These are phyloP conservation scores for Athelia psychrophila DNA, from an alignment of 1,284 basidiomycete species.

Conservation along the genomic window DNA sequence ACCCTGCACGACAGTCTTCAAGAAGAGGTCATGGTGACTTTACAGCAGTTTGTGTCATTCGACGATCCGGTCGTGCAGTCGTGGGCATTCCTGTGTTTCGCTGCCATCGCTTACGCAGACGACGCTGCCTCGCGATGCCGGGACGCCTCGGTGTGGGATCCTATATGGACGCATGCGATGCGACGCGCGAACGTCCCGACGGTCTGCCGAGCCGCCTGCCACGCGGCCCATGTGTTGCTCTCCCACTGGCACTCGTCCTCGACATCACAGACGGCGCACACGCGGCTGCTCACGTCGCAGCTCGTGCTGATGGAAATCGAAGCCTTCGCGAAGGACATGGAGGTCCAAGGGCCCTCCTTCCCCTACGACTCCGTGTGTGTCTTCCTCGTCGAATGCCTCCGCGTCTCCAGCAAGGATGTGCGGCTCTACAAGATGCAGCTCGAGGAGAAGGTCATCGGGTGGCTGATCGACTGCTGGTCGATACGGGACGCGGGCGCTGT, in stretches of 20 bases:
- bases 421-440: conserved; percentile 77
- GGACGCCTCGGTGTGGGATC: conserved; percentile 55
- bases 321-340: conserved; percentile 71
- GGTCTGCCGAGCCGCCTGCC: conserved; percentile 79
- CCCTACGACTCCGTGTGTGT: conserved; percentile 86
- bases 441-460: conserved; percentile 80
- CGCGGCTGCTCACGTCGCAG: conserved; percentile 48
- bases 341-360: conserved; percentile 82
- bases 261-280: conserved; percentile 20
- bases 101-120: conserved; percentile 60
- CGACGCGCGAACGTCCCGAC: conserved; percentile 65
- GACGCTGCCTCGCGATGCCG: conserved; percentile 10
- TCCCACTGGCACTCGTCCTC: conserved; percentile 18
- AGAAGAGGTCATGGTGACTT: conserved; percentile 47
- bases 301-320: conserved; percentile 71
- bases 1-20: conserved; percentile 57
- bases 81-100: conserved; percentile 81
- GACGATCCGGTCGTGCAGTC: conserved; percentile 70
- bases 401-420: conserved; percentile 72
- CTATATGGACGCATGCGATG: conserved; percentile 80
- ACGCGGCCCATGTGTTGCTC: conserved; percentile 63
- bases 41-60: conserved; percentile 60
- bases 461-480: conserved; percentile 77
- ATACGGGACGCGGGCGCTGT: conserved; percentile 28
- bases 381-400: conserved; percentile 69